Evolutionary conservation across 202 grass and related monocot genomes (phyloP), one percentile per base, ranked within the genome.

Genomic region (Saccharum hybrid): DNA sequence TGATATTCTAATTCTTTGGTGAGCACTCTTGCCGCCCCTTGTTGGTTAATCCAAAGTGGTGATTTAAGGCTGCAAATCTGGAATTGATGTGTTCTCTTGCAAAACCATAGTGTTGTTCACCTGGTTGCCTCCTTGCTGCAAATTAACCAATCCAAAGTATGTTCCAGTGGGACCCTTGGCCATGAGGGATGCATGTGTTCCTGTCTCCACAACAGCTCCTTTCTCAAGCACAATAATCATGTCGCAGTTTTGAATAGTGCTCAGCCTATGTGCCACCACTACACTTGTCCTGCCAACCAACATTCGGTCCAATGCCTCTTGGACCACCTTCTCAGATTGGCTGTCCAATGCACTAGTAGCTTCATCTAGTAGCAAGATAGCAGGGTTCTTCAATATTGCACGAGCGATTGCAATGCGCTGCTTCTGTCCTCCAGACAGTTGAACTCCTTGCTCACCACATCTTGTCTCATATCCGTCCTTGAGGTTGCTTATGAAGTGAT

Each of bases 341-440:
- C 85, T 94, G 62, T 97, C 89, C 1, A 93, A 69, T 12, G 94
- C 94, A 74, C 94, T 97, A 23, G 91, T 97, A 37, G 94, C 94
- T 85, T 94, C 94, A 56, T 97, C 94, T 15, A 97, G 64, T 52
- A 97, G 72, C 46, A 97, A 81, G 62, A 97, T 91, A 60, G 89
- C 64, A 6, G 89, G 94, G 64, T 97, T 86, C 74, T 94, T 97
- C 16, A 97, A 45, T 41, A 97, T 91, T 19, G 94, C 94, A 85
- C 94, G 88, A 2, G 94, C 91, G 13, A 94, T 97, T n/a, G 94
- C 94, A 64, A 94, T 90, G 13, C 94, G 79, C 19, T 91, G 89
- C 41, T 97, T 97, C 63, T 97, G 94, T 7, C 94, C 94, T 68
- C 94, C 94, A n/a, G 94, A 97, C 2, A 97, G 16, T 40, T 94